Conservation (phyloP, 306 rosid genomes). For the Vigna unguiculata region DNA sequence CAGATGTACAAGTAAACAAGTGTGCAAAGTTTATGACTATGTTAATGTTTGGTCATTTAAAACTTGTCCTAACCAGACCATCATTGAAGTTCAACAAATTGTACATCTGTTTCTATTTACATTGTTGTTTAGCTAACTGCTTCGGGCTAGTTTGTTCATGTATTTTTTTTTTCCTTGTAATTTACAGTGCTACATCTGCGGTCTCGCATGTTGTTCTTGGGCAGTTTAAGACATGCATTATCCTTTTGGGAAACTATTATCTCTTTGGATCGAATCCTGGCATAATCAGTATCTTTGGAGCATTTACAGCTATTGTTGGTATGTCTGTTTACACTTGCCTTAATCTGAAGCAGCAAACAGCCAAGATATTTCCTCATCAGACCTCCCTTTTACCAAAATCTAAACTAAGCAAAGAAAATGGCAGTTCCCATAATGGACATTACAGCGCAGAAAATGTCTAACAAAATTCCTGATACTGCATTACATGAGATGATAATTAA, state of each 20-base stretch:
- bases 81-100: not conserved
- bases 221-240: slow-evolving; percentile 84
- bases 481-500: slow-evolving; percentile 34
- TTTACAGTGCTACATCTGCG: slow-evolving; percentile 86
- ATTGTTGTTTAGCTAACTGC: slow-evolving; percentile 5
- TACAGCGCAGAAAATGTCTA: slow-evolving; percentile 69
- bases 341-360: slow-evolving; percentile 67
- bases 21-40: not conserved
- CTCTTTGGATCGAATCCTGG: slow-evolving; percentile 83
- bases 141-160: slow-evolving; percentile 25
- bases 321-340: slow-evolving; percentile 81
- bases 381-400: slow-evolving; percentile 61
- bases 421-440: slow-evolving; percentile 57
- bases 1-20: slow-evolving; percentile 7
- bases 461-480: slow-evolving; percentile 29
- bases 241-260: slow-evolving; percentile 81
- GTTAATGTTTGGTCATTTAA: slow-evolving; percentile 10
- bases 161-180: not conserved
- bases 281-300: slow-evolving; percentile 74
- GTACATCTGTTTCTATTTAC: not conserved
- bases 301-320: slow-evolving; percentile 79
- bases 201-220: slow-evolving; percentile 88
- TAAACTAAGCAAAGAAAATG: slow-evolving; percentile 73
- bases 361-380: slow-evolving; percentile 58
- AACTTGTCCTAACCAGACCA: not conserved